Conservation (phyloP, 805 yeast species). For the Candida andamanensis region DNA sequence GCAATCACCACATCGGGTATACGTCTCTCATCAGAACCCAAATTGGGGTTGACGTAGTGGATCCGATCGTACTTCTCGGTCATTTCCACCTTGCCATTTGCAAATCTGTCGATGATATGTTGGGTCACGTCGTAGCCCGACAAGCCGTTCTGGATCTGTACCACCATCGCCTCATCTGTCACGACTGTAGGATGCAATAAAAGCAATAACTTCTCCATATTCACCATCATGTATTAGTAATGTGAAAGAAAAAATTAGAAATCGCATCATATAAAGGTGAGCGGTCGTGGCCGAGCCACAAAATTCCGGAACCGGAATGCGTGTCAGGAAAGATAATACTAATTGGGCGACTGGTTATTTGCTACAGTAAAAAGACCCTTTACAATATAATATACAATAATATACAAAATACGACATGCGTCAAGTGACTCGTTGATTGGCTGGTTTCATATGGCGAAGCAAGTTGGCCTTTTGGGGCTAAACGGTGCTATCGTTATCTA, state of each 20-base stretch:
- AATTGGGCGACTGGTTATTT: too few relatives aligned
- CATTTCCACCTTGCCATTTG: constrained; percentile 41
- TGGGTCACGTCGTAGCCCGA: constrained; percentile 32
- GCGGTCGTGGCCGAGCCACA: not conserved
- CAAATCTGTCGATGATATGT: constrained; percentile 54
- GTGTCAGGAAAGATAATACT: too few relatives aligned
- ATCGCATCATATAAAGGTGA: not conserved
- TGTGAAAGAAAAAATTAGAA: too few relatives aligned
- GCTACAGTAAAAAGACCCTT: too few relatives aligned
- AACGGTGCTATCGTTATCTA: constrained; percentile 11
- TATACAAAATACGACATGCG: too few relatives aligned
- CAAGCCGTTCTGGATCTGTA: constrained; percentile 30
- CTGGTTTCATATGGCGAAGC: too few relatives aligned
- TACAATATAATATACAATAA: too few relatives aligned
- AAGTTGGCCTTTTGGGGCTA: too few relatives aligned
- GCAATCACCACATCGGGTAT: constrained; percentile 31
- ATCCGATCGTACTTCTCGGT: constrained; percentile 39
- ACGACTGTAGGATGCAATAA: constrained; percentile 67
- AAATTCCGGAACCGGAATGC: too few relatives aligned
- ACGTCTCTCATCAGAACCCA: constrained; percentile 30
- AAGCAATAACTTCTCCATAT: constrained; percentile 22
- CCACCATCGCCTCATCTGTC: constrained; percentile 47
- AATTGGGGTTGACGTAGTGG: constrained; percentile 53
- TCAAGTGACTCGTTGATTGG: too few relatives aligned
- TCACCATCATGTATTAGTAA: too few relatives aligned